Percentiles rank a stretch among this genome's conserved stretches.
Conservation (phyloP, 73 alveolate species). For the Stentor coeruleus region DNA sequence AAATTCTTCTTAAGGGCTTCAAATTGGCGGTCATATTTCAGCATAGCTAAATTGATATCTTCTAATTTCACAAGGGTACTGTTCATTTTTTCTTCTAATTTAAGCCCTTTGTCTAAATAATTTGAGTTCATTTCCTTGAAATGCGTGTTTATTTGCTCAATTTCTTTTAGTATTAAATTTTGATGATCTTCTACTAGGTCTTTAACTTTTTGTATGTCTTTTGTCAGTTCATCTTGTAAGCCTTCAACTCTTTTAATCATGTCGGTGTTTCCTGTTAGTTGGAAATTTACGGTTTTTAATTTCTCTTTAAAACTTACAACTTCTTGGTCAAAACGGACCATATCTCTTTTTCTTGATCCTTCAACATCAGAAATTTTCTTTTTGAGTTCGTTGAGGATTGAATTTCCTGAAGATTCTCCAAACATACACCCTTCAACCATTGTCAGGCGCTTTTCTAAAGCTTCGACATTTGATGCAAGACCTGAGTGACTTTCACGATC, state of each 20-base stretch:
- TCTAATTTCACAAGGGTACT: not conserved
- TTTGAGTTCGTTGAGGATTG: not conserved
- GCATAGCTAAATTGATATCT: not conserved
- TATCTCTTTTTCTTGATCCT: not conserved
- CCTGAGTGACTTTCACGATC: not conserved
- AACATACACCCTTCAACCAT: not conserved
- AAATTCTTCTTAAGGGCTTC: not conserved
- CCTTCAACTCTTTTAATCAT: not conserved
- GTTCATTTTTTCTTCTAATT: not conserved
- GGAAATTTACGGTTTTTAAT: not conserved
- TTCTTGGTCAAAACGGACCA: not conserved
- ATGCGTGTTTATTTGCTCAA: not conserved
- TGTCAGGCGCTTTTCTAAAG: not conserved
- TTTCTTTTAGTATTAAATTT: not conserved
- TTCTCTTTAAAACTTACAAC: not conserved
- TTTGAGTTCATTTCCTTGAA: not conserved
- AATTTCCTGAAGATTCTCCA: not conserved
- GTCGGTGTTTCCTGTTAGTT: not conserved
- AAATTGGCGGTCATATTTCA: not conserved
- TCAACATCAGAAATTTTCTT: not conserved
- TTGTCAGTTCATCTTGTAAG: constrained; percentile 4
- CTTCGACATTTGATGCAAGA: not conserved
- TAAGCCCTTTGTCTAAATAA: not conserved
- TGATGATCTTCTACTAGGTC: not conserved
- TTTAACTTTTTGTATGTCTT: not conserved